Evolutionary conservation across 768 basidiomycete genomes (phyloP).

Genomic region (Boletus sp.): DNA sequence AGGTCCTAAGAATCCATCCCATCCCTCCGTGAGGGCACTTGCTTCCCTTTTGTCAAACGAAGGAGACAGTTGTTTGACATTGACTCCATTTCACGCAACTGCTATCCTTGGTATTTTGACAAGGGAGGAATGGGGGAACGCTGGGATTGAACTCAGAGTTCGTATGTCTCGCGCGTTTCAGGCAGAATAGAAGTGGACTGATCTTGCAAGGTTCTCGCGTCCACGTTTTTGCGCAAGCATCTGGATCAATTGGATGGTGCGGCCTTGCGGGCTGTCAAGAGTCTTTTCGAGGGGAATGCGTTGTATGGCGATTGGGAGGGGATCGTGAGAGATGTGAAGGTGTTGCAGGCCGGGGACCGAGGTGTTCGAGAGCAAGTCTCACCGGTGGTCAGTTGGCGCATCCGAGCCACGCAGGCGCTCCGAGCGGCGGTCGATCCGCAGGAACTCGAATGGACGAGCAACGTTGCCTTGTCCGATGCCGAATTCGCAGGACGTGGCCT

Average conservation of each 20-base stretch:
- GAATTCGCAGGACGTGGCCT: conserved; percentile 46
- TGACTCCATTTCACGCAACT: conserved; percentile 30
- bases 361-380: not conserved
- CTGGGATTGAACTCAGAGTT: conserved; percentile 33
- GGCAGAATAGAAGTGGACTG: conserved; percentile 1
- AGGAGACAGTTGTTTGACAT: conserved; percentile 29
- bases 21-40: conserved; percentile 14
- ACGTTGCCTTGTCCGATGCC: conserved; percentile 40
- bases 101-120: conserved; percentile 40
- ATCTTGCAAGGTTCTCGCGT: conserved; percentile 22
- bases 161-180: conserved; percentile 13
- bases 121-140: conserved; percentile 39
- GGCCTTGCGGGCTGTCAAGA: conserved; percentile 22
- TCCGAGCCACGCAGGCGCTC: conserved; percentile 28
- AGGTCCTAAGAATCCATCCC: conserved; percentile 32
- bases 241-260: conserved; percentile 30
- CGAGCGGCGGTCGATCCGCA: conserved; percentile 46
- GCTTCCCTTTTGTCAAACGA: conserved; percentile 24
- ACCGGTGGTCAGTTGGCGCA: conserved; percentile 17
- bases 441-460: conserved; percentile 54
- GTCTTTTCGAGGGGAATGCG: conserved; percentile 18
- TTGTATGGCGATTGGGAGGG: conserved; percentile 14
- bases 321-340: conserved; percentile 15
- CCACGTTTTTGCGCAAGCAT: conserved; percentile 32
- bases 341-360: not conserved